These are phyloP conservation scores for Cornus florida DNA, from an alignment of 148 eudicot species.

Conservation along the genomic window DNA sequence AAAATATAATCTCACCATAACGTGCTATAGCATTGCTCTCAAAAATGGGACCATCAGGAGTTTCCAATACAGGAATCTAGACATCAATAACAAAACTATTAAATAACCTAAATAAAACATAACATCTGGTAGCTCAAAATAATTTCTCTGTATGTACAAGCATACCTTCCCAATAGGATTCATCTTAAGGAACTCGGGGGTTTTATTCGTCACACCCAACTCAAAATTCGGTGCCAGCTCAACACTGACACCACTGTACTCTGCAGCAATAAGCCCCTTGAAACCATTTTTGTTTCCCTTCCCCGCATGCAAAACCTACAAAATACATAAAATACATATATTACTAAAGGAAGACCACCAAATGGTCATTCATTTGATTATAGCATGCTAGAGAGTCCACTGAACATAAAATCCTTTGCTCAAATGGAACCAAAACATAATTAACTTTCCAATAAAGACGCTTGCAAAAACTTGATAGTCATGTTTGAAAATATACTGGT, in stretches of 20 bases:
- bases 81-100: neutral
- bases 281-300: slow-evolving; percentile 50
- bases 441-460: too few species aligned
- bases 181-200: slow-evolving; percentile 61
- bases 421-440: too few species aligned
- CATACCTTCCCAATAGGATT: slow-evolving; percentile 74
- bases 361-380: neutral
- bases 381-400: too few species aligned
- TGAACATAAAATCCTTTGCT: too few species aligned
- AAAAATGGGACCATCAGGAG: slow-evolving; percentile 68
- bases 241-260: slow-evolving; percentile 53
- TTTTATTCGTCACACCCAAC: slow-evolving; percentile 68
- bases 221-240: slow-evolving; percentile 43
- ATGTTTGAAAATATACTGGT: too few species aligned
- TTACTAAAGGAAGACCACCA: neutral
- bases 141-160: neutral
- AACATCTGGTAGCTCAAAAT: neutral
- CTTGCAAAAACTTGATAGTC: too few species aligned
- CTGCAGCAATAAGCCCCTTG: slow-evolving; percentile 69
- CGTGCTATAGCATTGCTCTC: slow-evolving; percentile 84
- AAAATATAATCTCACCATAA: slow-evolving; percentile 41
- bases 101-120: neutral
- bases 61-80: slow-evolving; percentile 72
- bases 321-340: slow-evolving; percentile 9
- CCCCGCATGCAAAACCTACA: slow-evolving; percentile 55